Percentiles rank a stretch among this genome's conserved stretches.
Evolutionary conservation across 306 rosid species (phyloP).

Genomic region (Prunus salicina): DNA sequence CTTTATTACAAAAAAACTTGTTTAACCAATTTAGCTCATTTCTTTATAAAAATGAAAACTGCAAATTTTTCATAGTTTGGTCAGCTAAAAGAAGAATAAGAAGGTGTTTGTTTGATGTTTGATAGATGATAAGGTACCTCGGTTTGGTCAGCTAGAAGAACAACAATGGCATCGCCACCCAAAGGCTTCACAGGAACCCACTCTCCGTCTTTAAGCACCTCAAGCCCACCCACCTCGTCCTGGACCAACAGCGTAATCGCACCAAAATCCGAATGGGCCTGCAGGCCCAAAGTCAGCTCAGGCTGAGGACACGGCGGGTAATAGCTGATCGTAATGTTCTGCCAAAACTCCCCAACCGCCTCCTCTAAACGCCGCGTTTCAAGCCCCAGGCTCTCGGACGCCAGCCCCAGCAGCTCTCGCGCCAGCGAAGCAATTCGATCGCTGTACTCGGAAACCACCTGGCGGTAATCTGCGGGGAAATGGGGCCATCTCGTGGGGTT

Average conservation of each 20-base stretch:
- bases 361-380: conserved; percentile 58
- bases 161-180: conserved; percentile 65
- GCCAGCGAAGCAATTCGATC: conserved; percentile 58
- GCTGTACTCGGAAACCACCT: conserved; percentile 39
- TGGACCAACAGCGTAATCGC: conserved; percentile 74
- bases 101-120: background rate
- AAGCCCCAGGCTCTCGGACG: conserved; percentile 73
- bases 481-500: conserved; percentile 72
- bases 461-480: conserved; percentile 54
- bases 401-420: conserved; percentile 51
- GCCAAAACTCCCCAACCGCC: conserved; percentile 61
- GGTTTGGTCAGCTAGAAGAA: conserved; percentile 78
- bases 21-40: background rate
- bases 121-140: conserved; percentile 50
- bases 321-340: conserved; percentile 83
- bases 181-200: conserved; percentile 72
- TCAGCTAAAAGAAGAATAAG: background rate
- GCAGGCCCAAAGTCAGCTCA: conserved; percentile 81
- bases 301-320: conserved; percentile 92
- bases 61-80: background rate
- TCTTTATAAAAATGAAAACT: background rate
- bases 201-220: conserved; percentile 47
- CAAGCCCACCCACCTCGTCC: conserved; percentile 86
- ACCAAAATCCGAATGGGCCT: conserved; percentile 87
- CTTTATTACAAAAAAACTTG: background rate